phyloP scores from a whole-genome alignment of 805 yeast species.

The Cyberlindnera mississippiensis region DNA sequence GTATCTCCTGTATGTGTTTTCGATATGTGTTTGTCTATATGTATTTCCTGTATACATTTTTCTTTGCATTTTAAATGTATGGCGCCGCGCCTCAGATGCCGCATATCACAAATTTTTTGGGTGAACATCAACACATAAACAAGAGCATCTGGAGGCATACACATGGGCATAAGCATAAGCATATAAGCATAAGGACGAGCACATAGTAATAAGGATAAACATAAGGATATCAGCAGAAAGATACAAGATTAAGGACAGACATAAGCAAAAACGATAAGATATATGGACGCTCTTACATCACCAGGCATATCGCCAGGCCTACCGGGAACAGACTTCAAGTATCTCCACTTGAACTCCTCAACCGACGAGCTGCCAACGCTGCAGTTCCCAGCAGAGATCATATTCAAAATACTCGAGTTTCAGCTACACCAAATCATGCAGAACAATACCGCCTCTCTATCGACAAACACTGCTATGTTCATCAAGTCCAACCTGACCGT shows the following conservation, averaged over 20 bases:
- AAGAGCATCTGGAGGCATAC: too few relatives aligned
- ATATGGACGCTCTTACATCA: constrained; percentile 7
- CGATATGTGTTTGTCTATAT: too few relatives aligned
- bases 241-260: neutral
- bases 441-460: constrained; percentile 47
- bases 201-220: too few relatives aligned
- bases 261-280: neutral
- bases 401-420: constrained; percentile 50
- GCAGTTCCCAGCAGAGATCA: constrained; percentile 50
- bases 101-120: neutral
- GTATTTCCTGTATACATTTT: too few relatives aligned
- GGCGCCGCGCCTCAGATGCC: too few relatives aligned
- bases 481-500: constrained; percentile 51
- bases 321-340: constrained; percentile 1
- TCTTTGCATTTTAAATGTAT: too few relatives aligned
- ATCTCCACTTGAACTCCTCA: constrained; percentile 1
- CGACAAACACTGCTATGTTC: constrained; percentile 48
- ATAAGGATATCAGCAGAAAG: neutral
- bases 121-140: too few relatives aligned
- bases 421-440: constrained; percentile 47
- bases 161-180: too few relatives aligned
- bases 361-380: constrained; percentile 1
- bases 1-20: too few relatives aligned
- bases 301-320: constrained; percentile 9
- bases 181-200: too few relatives aligned